These are phyloP conservation scores for Pleurotus pulmonarius DNA, from an alignment of 768 basidiomycete species.

Conservation along the genomic window DNA sequence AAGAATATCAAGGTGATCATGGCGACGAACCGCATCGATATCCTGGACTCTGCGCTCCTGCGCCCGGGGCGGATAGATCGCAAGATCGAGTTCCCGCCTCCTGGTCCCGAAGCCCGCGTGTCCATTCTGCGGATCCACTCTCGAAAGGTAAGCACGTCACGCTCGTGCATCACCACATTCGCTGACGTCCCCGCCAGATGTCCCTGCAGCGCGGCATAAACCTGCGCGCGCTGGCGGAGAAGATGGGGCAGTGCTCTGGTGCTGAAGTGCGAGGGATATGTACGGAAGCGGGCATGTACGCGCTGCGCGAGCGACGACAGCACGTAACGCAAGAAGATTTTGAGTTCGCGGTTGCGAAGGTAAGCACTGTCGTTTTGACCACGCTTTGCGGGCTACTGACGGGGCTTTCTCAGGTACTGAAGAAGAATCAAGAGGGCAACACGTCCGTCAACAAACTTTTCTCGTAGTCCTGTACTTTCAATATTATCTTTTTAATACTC, in stretches of 20 bases:
- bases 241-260: conserved; percentile 99
- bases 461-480: conserved; percentile 42
- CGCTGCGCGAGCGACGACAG: conserved; percentile 88
- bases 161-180: background rate
- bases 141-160: background rate
- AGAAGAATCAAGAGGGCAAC: conserved; percentile 95
- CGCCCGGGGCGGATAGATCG: conserved; percentile 84
- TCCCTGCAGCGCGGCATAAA: conserved; percentile 97
- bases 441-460: conserved; percentile 94
- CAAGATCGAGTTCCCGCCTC: conserved; percentile 98
- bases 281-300: conserved; percentile 99
- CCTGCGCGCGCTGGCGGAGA: conserved; percentile 91
- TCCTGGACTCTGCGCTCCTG: conserved; percentile 88
- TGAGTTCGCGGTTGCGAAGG: conserved; percentile 97
- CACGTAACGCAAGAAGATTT: conserved; percentile 99
- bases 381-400: background rate
- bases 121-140: no score
- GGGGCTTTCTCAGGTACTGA: conserved; percentile 54
- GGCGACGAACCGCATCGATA: conserved; percentile 99
- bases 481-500: background rate
- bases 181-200: conserved; percentile 47
- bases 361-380: conserved; percentile 20
- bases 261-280: conserved; percentile 97
- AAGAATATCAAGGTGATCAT: conserved; percentile 97
- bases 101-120: conserved; percentile 73